Conservation (phyloP, 2,329 filamentous ascomycete genomes). For the Chaetomium olivaceum region DNA sequence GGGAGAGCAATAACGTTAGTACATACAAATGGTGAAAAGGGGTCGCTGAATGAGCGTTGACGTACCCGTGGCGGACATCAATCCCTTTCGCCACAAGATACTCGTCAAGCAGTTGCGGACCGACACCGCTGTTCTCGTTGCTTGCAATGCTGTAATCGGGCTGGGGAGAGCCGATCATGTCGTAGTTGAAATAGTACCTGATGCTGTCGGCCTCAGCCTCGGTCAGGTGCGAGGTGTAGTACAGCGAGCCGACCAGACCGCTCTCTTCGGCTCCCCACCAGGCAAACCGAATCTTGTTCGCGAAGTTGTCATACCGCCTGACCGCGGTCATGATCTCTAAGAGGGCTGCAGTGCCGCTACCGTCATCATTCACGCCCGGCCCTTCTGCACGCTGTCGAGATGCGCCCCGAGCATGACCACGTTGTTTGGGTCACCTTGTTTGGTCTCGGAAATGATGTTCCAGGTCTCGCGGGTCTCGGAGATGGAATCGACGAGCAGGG, state of each 20-base stretch:
- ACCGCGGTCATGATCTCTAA: constrained; percentile 40
- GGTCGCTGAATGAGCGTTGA: constrained; percentile 19
- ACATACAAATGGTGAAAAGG: constrained; percentile 39
- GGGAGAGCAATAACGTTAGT: constrained; percentile 42
- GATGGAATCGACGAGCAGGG: constrained; percentile 40
- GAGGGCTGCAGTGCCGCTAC: constrained; percentile 44
- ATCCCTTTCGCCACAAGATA: constrained; percentile 39
- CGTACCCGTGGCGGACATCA: constrained; percentile 31
- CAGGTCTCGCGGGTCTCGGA: constrained; percentile 45
- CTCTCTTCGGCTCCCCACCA: constrained; percentile 51
- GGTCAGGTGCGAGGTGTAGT: constrained; percentile 43
- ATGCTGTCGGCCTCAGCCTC: constrained; percentile 39
- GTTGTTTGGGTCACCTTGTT: constrained; percentile 45
- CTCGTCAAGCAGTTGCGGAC: constrained; percentile 40
- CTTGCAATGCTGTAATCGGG: constrained; percentile 42
- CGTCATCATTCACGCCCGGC: constrained; percentile 51
- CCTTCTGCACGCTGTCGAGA: constrained; percentile 46
- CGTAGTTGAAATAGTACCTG: constrained; percentile 45
- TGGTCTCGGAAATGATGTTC: constrained; percentile 50
- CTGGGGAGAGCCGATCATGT: constrained; percentile 44
- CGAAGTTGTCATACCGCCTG: constrained; percentile 39
- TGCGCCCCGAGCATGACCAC: constrained; percentile 47
- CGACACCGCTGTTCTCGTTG: constrained; percentile 42
- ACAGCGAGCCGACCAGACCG: constrained; percentile 40
- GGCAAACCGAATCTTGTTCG: constrained; percentile 45